Evolutionary conservation across 257 asterid species (phyloP), one percentile per base, ranked within the genome.

Genomic region (Plantago major): DNA sequence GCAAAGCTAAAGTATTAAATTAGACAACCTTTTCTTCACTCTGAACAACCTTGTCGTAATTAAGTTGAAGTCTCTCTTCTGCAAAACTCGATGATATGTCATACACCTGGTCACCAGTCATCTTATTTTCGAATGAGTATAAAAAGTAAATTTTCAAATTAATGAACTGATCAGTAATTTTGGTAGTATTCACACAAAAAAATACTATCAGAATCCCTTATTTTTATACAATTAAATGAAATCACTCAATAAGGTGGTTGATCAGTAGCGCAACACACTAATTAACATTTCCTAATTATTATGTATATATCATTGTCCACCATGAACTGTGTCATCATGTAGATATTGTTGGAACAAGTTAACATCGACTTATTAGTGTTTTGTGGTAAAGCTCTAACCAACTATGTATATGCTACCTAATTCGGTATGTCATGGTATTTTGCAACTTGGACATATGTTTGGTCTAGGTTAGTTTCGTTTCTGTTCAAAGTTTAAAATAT

Each of bases 31-130:
- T 61, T 49, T 65, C 63, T 73, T 71, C 51, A 62, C 77, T 72
- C 69, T 70, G 75, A 81, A 82, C 88, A 68, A 79, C 70, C 74
- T 75, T 60, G 61, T 49, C 73, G 70, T 75, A 74, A 72, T 77
- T 63, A 76, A 67, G 67, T 73, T 72, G 60, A 72, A 22, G 26
- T 22, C n/a, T 22, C 26, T 22, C 26, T n/a, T n/a, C n/a, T n/a
- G n/a, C n/a, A n/a, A n/a, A n/a, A n/a, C n/a, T n/a, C n/a, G n/a
- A n/a, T n/a, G n/a, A n/a, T n/a, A n/a, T n/a, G n/a, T n/a, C n/a
- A n/a, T n/a, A n/a, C n/a, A n/a, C n/a, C n/a, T n/a, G n/a, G n/a
- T n/a, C n/a, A n/a, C n/a, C n/a, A n/a, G n/a, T n/a, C n/a, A n/a
- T n/a, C n/a, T n/a, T n/a, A n/a, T n/a, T n/a, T n/a, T n/a, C n/a